phyloP scores from a whole-genome alignment of 1,284 basidiomycete genomes.

The Ceratobasidium sp. region DNA sequence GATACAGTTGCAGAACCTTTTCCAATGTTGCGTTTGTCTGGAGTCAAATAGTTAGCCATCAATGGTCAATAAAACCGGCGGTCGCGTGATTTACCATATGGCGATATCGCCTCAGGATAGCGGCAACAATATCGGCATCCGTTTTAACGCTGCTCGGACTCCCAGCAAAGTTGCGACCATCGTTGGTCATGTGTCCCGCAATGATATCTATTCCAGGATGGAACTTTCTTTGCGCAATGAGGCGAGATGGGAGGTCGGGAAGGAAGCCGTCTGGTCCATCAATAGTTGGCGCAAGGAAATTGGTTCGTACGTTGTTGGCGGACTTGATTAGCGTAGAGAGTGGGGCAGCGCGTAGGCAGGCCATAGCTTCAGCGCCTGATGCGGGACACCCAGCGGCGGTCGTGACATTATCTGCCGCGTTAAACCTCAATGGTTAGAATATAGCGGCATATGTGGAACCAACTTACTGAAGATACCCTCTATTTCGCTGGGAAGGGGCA shows the following conservation, averaged over 20 bases:
- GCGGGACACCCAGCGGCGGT: slow-evolving; percentile 50
- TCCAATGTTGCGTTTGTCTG: slow-evolving; percentile 53
- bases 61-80: background rate
- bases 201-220: slow-evolving; percentile 51
- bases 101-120: slow-evolving; percentile 52
- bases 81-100: slow-evolving; percentile 48
- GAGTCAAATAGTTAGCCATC: background rate
- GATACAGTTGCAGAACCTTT: slow-evolving; percentile 53
- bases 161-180: slow-evolving; percentile 54
- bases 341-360: slow-evolving; percentile 54
- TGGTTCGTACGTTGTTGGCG: slow-evolving; percentile 50
- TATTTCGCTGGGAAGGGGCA: slow-evolving; percentile 46
- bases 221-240: slow-evolving; percentile 53
- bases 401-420: slow-evolving; percentile 49
- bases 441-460: background rate
- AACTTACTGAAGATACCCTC: slow-evolving; percentile 50
- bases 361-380: slow-evolving; percentile 47
- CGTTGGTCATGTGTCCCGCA: slow-evolving; percentile 56
- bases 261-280: slow-evolving; percentile 51
- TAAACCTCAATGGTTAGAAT: background rate
- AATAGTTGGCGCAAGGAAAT: slow-evolving; percentile 51
- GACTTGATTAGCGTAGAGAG: slow-evolving; percentile 40
- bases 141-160: slow-evolving; percentile 52
- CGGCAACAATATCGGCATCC: slow-evolving; percentile 52
- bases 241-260: slow-evolving; percentile 51